phyloP scores from a whole-genome alignment of 192 early-diverging fungal species.

The Glomus cerebriforme region DNA sequence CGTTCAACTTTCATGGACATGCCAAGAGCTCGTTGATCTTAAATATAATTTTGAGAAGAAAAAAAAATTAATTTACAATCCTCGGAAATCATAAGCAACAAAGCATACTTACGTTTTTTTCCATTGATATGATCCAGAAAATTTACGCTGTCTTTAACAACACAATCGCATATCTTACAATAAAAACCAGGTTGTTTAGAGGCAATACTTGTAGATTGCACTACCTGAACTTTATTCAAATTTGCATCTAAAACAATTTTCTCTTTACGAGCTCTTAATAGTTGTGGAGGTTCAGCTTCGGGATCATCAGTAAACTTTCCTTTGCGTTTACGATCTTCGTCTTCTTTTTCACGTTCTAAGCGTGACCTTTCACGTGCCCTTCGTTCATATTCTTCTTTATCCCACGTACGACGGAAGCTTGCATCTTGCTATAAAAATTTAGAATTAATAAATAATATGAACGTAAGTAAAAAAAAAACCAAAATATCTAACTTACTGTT shows the following conservation, averaged over 20 bases:
- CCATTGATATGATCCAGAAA: constrained; percentile 95
- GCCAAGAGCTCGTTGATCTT: constrained; percentile 83
- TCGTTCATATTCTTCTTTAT: constrained; percentile 47
- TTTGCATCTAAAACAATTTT: constrained; percentile 70
- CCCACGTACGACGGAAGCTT: constrained; percentile 48
- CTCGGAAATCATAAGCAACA: not conserved
- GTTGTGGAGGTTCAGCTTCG: constrained; percentile 7
- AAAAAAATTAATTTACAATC: not conserved
- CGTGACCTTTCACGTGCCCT: constrained; percentile 37
- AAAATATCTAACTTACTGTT: not conserved
- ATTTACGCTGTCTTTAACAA: constrained; percentile 86
- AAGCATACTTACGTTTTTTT: constrained; percentile 65
- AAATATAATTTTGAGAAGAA: not conserved
- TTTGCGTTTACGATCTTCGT: constrained; percentile 44
- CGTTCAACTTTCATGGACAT: constrained; percentile 82
- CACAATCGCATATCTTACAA: constrained; percentile 86
- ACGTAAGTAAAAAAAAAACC: not conserved
- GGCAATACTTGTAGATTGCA: constrained; percentile 55
- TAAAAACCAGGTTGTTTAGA: constrained; percentile 87
- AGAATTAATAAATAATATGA: not conserved
- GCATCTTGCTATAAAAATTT: constrained; percentile 8
- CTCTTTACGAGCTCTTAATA: constrained; percentile 45
- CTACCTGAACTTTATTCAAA: constrained; percentile 82
- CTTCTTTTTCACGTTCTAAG: constrained; percentile 36
- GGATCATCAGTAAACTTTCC: constrained; percentile 17